phyloP scores from a whole-genome alignment of 345 rosid species.

The Adansonia digitata region DNA sequence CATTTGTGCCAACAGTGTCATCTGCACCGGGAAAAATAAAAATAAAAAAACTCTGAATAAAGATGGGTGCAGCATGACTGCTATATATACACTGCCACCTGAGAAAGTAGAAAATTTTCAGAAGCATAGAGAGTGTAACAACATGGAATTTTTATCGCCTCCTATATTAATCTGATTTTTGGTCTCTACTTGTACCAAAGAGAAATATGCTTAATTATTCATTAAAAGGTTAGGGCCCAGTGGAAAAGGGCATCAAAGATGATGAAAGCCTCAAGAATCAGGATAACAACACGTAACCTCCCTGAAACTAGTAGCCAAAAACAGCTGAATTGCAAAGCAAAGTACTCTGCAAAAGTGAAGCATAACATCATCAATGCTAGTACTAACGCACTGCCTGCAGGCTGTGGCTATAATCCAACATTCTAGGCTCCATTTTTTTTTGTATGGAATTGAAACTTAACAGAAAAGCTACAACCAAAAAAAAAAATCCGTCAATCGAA shows the following conservation, averaged over 20 bases:
- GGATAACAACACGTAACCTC: not conserved
- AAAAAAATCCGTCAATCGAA: not conserved
- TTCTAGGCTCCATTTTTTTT: not conserved
- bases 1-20: conserved; percentile 34
- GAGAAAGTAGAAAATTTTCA: not conserved
- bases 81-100: not conserved
- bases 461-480: not conserved
- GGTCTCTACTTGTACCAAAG: not conserved
- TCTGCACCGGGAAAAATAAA: conserved; percentile 32
- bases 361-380: not conserved
- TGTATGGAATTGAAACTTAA: not conserved
- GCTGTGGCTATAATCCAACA: not conserved
- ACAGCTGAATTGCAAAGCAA: not conserved
- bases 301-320: not conserved
- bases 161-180: not conserved
- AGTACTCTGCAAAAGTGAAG: not conserved
- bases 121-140: not conserved
- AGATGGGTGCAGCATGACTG: not conserved
- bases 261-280: not conserved
- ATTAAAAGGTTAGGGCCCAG: not conserved
- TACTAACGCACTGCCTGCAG: not conserved
- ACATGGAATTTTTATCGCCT: not conserved
- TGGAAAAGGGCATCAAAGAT: not conserved
- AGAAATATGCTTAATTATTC: not conserved
- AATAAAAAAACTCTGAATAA: not conserved